Evolutionary conservation across 225 moss, liverwort and hornwort species (phyloP).

Genomic region (Asterella californica): DNA sequence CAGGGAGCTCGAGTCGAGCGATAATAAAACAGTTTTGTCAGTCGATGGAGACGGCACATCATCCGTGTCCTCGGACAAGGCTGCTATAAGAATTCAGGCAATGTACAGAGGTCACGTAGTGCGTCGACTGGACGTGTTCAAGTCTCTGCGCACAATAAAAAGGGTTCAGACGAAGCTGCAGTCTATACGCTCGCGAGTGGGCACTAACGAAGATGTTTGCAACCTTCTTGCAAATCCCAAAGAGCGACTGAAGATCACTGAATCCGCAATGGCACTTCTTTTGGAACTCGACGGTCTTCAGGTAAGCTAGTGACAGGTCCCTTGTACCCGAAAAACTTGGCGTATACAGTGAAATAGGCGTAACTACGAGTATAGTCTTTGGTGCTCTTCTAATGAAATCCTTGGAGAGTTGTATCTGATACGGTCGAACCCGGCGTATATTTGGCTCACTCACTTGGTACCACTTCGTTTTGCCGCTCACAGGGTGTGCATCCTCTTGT

Average conservation of each 20-base stretch:
- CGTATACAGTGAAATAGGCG: too few species aligned
- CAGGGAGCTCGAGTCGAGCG: background rate
- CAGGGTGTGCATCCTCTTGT: constrained; percentile 11
- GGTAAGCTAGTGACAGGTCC: background rate
- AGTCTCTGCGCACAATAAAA: background rate
- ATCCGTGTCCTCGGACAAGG: background rate
- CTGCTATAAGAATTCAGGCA: background rate
- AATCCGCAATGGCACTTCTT: constrained; percentile 8
- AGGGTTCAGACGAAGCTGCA: background rate
- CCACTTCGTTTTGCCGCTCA: background rate
- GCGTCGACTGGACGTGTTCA: background rate
- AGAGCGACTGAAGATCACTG: constrained; percentile 1
- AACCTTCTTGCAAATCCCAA: background rate
- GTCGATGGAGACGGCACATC: background rate
- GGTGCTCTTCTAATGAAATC: too few species aligned
- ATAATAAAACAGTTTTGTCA: background rate
- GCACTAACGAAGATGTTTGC: background rate
- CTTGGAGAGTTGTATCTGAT: too few species aligned
- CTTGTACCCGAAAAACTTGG: too few species aligned
- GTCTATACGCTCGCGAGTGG: background rate
- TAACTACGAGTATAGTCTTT: too few species aligned
- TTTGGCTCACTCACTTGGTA: too few species aligned
- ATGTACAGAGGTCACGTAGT: background rate
- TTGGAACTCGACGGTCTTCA: constrained; percentile 2
- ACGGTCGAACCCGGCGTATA: too few species aligned